These are phyloP conservation scores for Hagleromyces aurorensis DNA, from an alignment of 805 yeast species.

Conservation along the genomic window DNA sequence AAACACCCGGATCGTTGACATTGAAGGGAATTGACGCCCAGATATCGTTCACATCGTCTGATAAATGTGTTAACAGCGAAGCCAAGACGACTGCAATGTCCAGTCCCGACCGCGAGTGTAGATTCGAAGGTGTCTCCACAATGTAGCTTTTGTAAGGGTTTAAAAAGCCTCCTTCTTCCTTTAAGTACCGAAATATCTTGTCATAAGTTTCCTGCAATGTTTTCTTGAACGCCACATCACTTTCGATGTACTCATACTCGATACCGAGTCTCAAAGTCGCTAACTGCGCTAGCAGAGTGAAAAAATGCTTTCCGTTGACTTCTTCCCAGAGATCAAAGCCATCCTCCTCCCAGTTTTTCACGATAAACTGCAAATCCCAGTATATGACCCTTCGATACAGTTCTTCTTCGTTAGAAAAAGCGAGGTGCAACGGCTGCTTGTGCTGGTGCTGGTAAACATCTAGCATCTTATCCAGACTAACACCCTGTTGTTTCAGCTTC, in stretches of 20 bases:
- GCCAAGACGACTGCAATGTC: slow-evolving; percentile 64
- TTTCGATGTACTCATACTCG: slow-evolving; percentile 26
- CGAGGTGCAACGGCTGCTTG: slow-evolving; percentile 3
- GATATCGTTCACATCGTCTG: slow-evolving; percentile 34
- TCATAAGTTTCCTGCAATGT: slow-evolving; percentile 17
- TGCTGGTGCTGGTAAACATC: slow-evolving; percentile 7
- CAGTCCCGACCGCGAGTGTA: slow-evolving; percentile 54
- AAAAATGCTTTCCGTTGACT: slow-evolving; percentile 63
- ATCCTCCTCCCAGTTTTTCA: slow-evolving; percentile 48
- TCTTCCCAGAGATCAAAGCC: slow-evolving; percentile 97
- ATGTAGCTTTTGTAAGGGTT: slow-evolving; percentile 42
- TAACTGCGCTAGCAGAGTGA: slow-evolving; percentile 68
- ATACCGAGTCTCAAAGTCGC: slow-evolving; percentile 58
- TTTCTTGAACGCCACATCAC: slow-evolving; percentile 10
- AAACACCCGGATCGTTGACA: slow-evolving; percentile 46
- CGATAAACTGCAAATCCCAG: slow-evolving; percentile 62
- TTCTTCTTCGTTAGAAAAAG: slow-evolving; percentile 27
- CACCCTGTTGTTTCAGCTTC: slow-evolving; percentile 31
- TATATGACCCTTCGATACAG: slow-evolving; percentile 48
- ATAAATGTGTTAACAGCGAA: slow-evolving; percentile 36
- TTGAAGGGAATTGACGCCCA: slow-evolving; percentile 42
- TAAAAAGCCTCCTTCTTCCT: slow-evolving; percentile 31
- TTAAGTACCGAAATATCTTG: slow-evolving; percentile 20
- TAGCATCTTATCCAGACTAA: slow-evolving; percentile 26
- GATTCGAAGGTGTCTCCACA: slow-evolving; percentile 56